Evolutionary conservation across 441 rosid genomes (phyloP), one percentile per base, ranked within the genome.

Genomic region (Populus hybrid): DNA sequence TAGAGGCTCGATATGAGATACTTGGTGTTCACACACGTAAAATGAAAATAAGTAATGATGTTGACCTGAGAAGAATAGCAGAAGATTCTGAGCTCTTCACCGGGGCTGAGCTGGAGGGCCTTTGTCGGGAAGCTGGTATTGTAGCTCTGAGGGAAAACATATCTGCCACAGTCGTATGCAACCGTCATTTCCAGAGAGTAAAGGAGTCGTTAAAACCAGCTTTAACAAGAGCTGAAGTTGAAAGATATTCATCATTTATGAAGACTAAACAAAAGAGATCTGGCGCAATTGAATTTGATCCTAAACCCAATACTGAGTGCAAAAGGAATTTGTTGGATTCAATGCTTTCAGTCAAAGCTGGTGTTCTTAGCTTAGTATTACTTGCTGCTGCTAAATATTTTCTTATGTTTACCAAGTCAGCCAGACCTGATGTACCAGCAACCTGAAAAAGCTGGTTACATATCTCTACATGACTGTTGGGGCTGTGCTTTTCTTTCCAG

Each of bases 81-180:
- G 89, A 87, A 71, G 93, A 88, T n/a, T 92, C 98, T 0, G 93
- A 92, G 42, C 90, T 89, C 36, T 93, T 95, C 78, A 93, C 97
- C 0, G 98, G 99, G 53, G 97, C 98, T 0, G 98, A 95, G 74
- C 86, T 93, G 42, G 94, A 93, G 68, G 92, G 95, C 50, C 85
- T 95, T 68, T 95, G 99, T 76, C 77, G 89, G 81, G 97, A 95
- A 89, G 93, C 93, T 26, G 98, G 97, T 78, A 88, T 90, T 3
- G 94, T 88, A 33, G 93, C 98, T n/a, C 84, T 93, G 75, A 87
- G 98, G 84, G 99, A 94, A 84, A 83, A 90, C 88, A 92, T 92
- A 6, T 84, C 85, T 1, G 93, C 95, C 38, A 83, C 85, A 3
- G 78, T 88, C 1, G 93, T 95, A 16, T 78, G 81, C 78, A 79